Percentiles rank a stretch among this genome's conserved stretches.
Evolutionary conservation across 208 protist species (phyloP).

Genomic region (Trypanosoma platydactyli): DNA sequence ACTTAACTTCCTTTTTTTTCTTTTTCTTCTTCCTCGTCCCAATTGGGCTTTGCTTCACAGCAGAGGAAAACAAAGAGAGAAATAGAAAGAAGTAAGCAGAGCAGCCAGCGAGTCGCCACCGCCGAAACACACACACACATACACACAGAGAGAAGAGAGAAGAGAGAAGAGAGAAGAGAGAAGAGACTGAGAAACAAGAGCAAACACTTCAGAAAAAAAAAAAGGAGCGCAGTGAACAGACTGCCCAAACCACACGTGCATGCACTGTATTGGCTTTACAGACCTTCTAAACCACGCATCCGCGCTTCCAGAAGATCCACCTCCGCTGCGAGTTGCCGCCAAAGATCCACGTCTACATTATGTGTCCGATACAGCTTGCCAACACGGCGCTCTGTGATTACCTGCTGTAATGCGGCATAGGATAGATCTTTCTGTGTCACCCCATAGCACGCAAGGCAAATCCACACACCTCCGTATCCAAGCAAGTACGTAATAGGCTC

Average conservation of each 20-base stretch:
- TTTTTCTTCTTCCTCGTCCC: conserved; percentile 6
- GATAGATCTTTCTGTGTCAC: conserved; percentile 52
- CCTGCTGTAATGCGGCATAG: conserved; percentile 37
- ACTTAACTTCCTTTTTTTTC: conserved; percentile 24
- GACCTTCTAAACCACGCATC: conserved; percentile 36
- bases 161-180: conserved; percentile 6
- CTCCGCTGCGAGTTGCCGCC: conserved; percentile 41
- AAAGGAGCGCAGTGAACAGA: neutral
- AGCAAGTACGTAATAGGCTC: conserved; percentile 90
- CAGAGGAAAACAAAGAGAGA: neutral
- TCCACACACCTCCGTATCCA: conserved; percentile 72
- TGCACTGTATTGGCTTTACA: conserved; percentile 13
- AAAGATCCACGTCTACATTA: conserved; percentile 34
- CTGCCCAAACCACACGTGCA: neutral
- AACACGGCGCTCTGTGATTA: conserved; percentile 26
- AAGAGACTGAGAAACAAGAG: conserved; percentile 3
- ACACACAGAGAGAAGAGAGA: conserved; percentile 1
- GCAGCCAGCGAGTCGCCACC: neutral
- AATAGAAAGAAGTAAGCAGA: conserved; percentile 9
- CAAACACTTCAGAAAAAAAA: too few species aligned
- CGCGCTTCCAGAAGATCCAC: conserved; percentile 39
- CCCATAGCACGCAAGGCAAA: conserved; percentile 64
- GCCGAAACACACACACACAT: neutral
- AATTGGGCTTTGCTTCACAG: neutral
- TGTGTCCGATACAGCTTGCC: conserved; percentile 32